Evolutionary conservation across 1,284 basidiomycete genomes (phyloP), one percentile per base, ranked within the genome.

Genomic region (Cutaneotrichosporon cavernicola): DNA sequence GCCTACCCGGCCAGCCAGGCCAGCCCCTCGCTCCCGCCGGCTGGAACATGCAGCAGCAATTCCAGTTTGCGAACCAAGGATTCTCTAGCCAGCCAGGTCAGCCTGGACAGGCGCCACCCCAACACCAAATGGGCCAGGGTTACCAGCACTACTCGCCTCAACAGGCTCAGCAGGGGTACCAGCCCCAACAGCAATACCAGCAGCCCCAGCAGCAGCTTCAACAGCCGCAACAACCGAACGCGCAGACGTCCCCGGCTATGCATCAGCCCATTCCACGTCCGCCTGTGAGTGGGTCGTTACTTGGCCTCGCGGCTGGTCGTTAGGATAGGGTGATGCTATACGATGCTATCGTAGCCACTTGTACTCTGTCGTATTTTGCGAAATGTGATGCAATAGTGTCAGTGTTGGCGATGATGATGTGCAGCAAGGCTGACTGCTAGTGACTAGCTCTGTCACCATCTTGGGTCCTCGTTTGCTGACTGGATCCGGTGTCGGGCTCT

Each of bases 211-310:
- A 50, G 40, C 43, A 18, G 51, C 53, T 22, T 5, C 53, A 56
- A n/a, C 53, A 56, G 53, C 53, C 21, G 34, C 53, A 50, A n/a
- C 65, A 26, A 26, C 40, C 30, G 40, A 26, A 40, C 7, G n/a
- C 14, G 40, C 57, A 59, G 52, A 59, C 64, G 4, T 60, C 59
- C 10, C 21, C 60, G 5, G 65, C 65, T 1, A 65, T 69, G 50
- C 65, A 69, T 56, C 67, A 69, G 63, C 67, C 67, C 9, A 65
- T 69, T 30, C 62, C 67, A 21, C 62, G 67, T 10, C 67, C 67
- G 31, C 67, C 67, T 2, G 67, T 69, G 50, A 65, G 67, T 13
- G 64, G 64, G 2, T 61, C 60, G 26, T 49, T 69, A 8, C 58
- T 69, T 8, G 64, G 64, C 5, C 63, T 69, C 5, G 65, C 65